Base-by-base conservation (phyloP, 2,329 filamentous ascomycete species). In the Pezicula rhizophila region DNA sequence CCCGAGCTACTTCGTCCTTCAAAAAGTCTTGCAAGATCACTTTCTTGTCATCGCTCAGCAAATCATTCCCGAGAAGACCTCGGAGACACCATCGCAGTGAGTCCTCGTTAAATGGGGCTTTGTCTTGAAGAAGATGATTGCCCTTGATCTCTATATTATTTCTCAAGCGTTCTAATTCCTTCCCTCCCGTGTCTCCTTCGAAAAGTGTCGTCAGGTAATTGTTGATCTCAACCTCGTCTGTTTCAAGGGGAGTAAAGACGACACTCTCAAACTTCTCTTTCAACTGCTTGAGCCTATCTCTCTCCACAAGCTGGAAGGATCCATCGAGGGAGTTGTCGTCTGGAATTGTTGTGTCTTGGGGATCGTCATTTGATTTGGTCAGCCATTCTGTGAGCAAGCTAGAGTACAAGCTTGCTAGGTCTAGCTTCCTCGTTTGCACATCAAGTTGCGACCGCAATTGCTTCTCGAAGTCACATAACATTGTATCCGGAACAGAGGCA, bases 241-340 rank as follows among this genome's bases (percentile, higher is more conserved):
- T 71, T 11, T 73, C 56, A 25, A 67, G 65, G 5, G 69, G 61
- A 2, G 63, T 66, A 57, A 82, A 82, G 17, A 78, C 76, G 47
- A 74, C 66, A 1, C 64, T 60, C 58, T 82, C 78, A 73, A 78
- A 82, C 53, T 77, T 72, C 49, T 75, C 68, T 39, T 77, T 72
- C 65, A 78, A 75, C 51, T 77, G 73, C 35, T 72, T 68, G 8
- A 55, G 34, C 17, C 53, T 45, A 23, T 55, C 53, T 23, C 73
- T 68, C 2, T 76, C 77, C 8, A 79, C 68, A 11, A 67, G 57
- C 40, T 78, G 72, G 49, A 75, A 75, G 12, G 49, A 46, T 8
- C 35, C 51, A 12, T 50, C 51, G 3, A 48, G 15, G 5, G 48
- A 51, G 20, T 26, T 41, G 17, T 37, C 31, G 11, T 54, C 49